Conservation (phyloP, 106 monocot genomes). For the Dioscorea dumetorum region DNA sequence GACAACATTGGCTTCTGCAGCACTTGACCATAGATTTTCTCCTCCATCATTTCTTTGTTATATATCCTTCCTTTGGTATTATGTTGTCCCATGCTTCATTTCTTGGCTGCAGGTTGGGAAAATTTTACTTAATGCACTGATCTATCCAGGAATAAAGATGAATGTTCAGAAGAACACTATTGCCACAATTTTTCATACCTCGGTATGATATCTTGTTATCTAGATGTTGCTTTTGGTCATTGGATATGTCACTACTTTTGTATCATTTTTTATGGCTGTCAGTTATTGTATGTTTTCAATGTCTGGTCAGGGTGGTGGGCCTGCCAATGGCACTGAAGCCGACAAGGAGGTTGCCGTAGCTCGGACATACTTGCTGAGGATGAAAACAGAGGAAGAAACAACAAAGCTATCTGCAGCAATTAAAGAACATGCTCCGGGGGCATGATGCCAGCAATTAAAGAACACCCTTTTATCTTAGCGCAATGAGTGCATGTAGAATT, state of each 20-base stretch:
- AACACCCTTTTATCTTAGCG: no score
- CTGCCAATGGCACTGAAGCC: constrained; percentile 14
- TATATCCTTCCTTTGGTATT: neutral
- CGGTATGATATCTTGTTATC: constrained; percentile 20
- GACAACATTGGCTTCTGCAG: no score
- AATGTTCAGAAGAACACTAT: constrained; percentile 81
- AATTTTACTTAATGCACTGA: constrained; percentile 85
- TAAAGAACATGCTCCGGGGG: constrained; percentile 61
- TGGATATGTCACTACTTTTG: neutral
- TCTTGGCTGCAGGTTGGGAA: constrained; percentile 63
- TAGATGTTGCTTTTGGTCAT: neutral
- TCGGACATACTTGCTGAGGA: constrained; percentile 60
- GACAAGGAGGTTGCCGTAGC: constrained; percentile 33
- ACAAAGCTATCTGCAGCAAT: constrained; percentile 58
- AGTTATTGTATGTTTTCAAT: neutral
- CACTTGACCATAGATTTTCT: no score
- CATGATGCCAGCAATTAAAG: constrained; percentile 7
- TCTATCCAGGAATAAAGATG: constrained; percentile 84
- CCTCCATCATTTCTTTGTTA: neutral
- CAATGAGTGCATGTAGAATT: no score
- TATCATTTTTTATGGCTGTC: neutral
- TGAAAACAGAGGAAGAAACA: constrained; percentile 77
- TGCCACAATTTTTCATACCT: constrained; percentile 77
- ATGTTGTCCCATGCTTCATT: neutral
- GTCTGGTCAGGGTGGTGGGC: constrained; percentile 22